Evolutionary conservation across 73 alveolate genomes (phyloP).

Genomic region (Stentor coeruleus): DNA sequence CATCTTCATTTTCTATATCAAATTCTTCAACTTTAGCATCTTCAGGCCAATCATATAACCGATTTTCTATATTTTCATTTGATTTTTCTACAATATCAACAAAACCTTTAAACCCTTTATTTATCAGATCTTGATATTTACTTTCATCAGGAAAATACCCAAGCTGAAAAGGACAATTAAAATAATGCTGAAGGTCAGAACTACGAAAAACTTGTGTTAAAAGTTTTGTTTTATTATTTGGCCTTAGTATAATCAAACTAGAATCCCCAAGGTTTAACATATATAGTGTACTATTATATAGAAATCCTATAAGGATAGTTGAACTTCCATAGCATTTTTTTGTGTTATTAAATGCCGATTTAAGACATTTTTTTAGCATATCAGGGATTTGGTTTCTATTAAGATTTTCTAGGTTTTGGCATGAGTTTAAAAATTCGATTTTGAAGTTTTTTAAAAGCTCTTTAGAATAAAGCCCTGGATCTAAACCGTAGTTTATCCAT

Average conservation of each 20-base stretch:
- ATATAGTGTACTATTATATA: background rate
- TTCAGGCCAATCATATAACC: constrained; percentile 51
- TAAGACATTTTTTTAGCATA: background rate
- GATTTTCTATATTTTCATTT: too few relatives aligned
- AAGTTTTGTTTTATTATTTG: background rate
- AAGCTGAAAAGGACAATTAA: background rate
- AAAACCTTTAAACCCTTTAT: background rate
- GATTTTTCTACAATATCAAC: background rate
- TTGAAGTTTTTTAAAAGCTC: background rate
- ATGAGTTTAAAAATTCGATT: background rate
- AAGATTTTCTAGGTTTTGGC: background rate
- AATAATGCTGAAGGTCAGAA: background rate
- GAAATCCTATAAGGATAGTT: background rate
- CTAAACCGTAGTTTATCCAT: background rate
- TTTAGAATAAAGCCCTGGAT: background rate
- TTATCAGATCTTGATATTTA: background rate
- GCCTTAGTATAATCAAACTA: background rate
- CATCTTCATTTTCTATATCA: too few relatives aligned
- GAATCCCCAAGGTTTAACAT: background rate
- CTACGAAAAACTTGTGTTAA: background rate
- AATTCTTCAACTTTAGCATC: constrained; percentile 43
- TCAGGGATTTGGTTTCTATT: background rate
- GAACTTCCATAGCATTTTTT: constrained; percentile 4
- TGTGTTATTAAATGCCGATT: too few relatives aligned
- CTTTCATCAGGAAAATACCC: background rate